These are phyloP conservation scores for Coemansia asiatica DNA, from an alignment of 192 early-diverging fungal genomes.

Conservation along the genomic window DNA sequence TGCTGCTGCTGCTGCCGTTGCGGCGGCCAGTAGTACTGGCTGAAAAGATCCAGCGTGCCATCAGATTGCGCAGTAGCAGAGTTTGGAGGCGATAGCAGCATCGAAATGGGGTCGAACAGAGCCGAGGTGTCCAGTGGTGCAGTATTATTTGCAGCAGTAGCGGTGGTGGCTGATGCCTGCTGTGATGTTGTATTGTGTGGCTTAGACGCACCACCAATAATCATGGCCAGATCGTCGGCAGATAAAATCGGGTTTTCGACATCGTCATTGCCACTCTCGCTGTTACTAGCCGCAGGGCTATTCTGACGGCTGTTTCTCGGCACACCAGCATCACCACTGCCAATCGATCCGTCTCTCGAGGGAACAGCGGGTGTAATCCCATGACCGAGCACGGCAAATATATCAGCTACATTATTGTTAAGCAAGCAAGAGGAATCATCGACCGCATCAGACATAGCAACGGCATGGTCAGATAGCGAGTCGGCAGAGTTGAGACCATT, in stretches of 20 bases:
- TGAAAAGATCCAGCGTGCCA: constrained; percentile 2
- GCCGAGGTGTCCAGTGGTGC: constrained; percentile 6
- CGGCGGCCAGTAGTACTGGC: constrained; percentile 12
- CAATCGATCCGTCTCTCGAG: constrained; percentile 2
- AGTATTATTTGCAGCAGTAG: constrained; percentile 8
- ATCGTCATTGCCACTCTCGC: constrained; percentile 33
- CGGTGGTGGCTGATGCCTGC: too few species aligned
- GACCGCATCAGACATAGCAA: constrained; percentile 1
- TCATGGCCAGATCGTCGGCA: constrained; percentile 22
- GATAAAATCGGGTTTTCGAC: constrained; percentile 13
- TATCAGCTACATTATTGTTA: constrained; percentile 40
- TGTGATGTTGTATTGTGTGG: background rate
- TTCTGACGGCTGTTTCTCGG: constrained; percentile 34
- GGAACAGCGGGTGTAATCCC: background rate
- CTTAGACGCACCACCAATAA: constrained; percentile 14
- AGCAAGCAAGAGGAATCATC: constrained; percentile 6
- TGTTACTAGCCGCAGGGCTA: constrained; percentile 38
- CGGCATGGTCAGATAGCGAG: background rate
- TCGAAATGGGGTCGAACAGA: constrained; percentile 29
- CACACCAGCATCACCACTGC: constrained; percentile 30
- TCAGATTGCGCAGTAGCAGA: constrained; percentile 3
- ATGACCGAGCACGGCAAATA: constrained; percentile 22
- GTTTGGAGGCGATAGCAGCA: constrained; percentile 35
- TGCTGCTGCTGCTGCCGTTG: background rate
- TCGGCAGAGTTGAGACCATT: constrained; percentile 18